These are phyloP conservation scores for Moniliophthora roreri DNA, from an alignment of 1,284 basidiomycete species.

Conservation along the genomic window DNA sequence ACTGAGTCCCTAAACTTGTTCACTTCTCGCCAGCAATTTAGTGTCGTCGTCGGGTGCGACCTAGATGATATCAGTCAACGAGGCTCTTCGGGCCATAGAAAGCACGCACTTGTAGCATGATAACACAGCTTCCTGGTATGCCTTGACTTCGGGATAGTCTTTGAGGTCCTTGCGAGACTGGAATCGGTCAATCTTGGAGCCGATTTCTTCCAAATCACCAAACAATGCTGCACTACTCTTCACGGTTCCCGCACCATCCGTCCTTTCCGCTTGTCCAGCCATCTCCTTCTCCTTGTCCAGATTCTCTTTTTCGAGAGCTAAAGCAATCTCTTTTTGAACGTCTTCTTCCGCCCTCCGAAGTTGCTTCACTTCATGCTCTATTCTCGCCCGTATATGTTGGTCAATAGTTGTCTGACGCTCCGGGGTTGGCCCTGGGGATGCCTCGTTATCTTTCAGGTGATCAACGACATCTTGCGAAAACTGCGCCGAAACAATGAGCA, in stretches of 20 bases:
- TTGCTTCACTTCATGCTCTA: slow-evolving; percentile 60
- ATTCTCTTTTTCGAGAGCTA: slow-evolving; percentile 78
- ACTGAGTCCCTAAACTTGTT: slow-evolving; percentile 73
- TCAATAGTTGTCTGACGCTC: slow-evolving; percentile 74
- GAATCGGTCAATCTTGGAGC: slow-evolving; percentile 72
- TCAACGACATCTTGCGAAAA: slow-evolving; percentile 77
- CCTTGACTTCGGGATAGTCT: slow-evolving; percentile 58
- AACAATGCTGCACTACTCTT: slow-evolving; percentile 62
- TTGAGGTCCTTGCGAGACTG: slow-evolving; percentile 55
- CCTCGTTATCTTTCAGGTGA: slow-evolving; percentile 65
- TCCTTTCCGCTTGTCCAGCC: slow-evolving; percentile 41
- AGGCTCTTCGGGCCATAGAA: not conserved
- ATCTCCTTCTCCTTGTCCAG: slow-evolving; percentile 64
- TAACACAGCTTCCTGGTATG: slow-evolving; percentile 58
- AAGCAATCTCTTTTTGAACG: slow-evolving; percentile 66
- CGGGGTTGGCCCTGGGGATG: slow-evolving; percentile 54
- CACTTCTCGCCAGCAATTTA: slow-evolving; percentile 81
- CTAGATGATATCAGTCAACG: slow-evolving; percentile 35
- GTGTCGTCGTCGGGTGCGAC: slow-evolving; percentile 52
- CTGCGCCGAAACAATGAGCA: slow-evolving; percentile 33
- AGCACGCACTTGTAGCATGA: slow-evolving; percentile 70
- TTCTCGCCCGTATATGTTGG: slow-evolving; percentile 63
- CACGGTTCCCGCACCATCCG: slow-evolving; percentile 38
- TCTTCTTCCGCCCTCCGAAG: slow-evolving; percentile 65
- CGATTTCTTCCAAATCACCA: slow-evolving; percentile 73